Percentiles rank a stretch among this genome's conserved stretches.
Evolutionary conservation across 1,284 basidiomycete species (phyloP).

Genomic region (Fomes fomentarius): DNA sequence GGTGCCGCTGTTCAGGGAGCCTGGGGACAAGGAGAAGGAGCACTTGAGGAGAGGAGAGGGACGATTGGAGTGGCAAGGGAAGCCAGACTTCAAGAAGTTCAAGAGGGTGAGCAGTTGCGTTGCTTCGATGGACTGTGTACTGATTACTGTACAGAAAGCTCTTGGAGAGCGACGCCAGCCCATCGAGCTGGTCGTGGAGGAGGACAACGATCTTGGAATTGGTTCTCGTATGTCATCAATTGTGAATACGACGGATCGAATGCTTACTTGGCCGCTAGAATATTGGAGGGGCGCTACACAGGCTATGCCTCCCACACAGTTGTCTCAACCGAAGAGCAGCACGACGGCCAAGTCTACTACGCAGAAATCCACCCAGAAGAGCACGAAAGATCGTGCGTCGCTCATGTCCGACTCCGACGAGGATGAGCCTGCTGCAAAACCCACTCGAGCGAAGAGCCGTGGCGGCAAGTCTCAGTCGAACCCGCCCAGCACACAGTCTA

Average conservation of each 20-base stretch:
- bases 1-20: constrained; percentile 55
- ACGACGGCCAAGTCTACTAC: constrained; percentile 15
- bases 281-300: constrained; percentile 51
- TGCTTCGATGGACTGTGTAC: neutral
- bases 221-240: constrained; percentile 45
- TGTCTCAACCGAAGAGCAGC: constrained; percentile 8
- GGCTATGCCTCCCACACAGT: constrained; percentile 25
- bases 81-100: constrained; percentile 87
- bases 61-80: constrained; percentile 54
- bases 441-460: constrained; percentile 23
- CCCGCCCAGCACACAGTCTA: constrained; percentile 4
- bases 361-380: constrained; percentile 17
- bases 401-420: constrained; percentile 39
- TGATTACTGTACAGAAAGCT: constrained; percentile 33
- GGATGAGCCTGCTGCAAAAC: constrained; percentile 14
- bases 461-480: constrained; percentile 9
- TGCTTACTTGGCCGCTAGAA: constrained; percentile 34
- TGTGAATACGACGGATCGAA: neutral
- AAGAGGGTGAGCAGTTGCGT: constrained; percentile 62
- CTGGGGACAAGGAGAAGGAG: constrained; percentile 31
- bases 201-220: constrained; percentile 59
- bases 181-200: constrained; percentile 55
- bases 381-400: constrained; percentile 8
- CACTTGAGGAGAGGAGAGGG: constrained; percentile 28
- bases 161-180: constrained; percentile 36